These are phyloP conservation scores for Candida patagonica DNA, from an alignment of 805 yeast species.

Conservation along the genomic window DNA sequence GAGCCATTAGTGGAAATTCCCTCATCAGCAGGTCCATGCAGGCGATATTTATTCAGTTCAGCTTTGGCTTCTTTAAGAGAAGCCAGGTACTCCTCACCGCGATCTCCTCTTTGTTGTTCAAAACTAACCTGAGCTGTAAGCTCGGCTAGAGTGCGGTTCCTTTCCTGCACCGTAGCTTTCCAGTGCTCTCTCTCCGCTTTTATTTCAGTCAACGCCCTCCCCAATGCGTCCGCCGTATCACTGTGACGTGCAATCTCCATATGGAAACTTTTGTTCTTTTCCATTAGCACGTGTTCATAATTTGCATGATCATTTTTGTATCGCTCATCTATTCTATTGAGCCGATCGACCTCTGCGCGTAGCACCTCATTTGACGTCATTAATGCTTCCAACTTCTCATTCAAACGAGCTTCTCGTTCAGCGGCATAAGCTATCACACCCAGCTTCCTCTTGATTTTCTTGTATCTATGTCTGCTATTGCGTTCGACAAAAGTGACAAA, in stretches of 20 bases:
- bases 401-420: slow-evolving; percentile 24
- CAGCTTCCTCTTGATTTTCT: slow-evolving; percentile 27
- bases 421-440: slow-evolving; percentile 22
- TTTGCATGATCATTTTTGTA: slow-evolving; percentile 25
- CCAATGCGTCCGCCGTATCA: slow-evolving; percentile 17
- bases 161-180: slow-evolving; percentile 25
- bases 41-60: background rate
- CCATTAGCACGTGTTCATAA: slow-evolving; percentile 28
- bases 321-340: slow-evolving; percentile 7
- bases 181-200: slow-evolving; percentile 24
- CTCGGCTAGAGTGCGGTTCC: slow-evolving; percentile 21
- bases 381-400: slow-evolving; percentile 23
- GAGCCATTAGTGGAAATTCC: too few species aligned
- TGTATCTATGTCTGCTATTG: slow-evolving; percentile 33
- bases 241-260: slow-evolving; percentile 18
- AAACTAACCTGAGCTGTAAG: slow-evolving; percentile 16
- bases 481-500: slow-evolving; percentile 46
- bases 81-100: slow-evolving; percentile 4
- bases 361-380: slow-evolving; percentile 20
- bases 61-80: background rate
- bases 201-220: slow-evolving; percentile 22
- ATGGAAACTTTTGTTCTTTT: slow-evolving; percentile 26
- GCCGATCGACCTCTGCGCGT: slow-evolving; percentile 23
- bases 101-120: slow-evolving; percentile 4
- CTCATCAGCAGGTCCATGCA: background rate